Evolutionary conservation across 2,329 filamentous ascomycete genomes (phyloP).

Genomic region (Blumeria hordei): DNA sequence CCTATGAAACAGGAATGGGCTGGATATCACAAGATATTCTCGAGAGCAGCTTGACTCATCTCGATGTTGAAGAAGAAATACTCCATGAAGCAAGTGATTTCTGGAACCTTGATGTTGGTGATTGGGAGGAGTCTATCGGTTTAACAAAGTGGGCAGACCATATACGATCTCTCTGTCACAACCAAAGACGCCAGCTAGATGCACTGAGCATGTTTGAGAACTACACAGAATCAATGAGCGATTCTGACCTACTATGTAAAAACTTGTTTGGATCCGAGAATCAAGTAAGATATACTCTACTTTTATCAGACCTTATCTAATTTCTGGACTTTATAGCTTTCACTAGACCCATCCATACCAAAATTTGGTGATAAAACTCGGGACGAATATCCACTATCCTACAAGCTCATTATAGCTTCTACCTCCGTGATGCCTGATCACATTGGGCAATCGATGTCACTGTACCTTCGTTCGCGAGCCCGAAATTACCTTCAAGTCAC

Average conservation of each 20-base stretch:
- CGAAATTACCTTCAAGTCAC: constrained; percentile 11
- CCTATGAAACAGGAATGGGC: constrained; percentile 59
- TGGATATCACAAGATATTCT: constrained; percentile 40
- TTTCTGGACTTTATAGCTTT: constrained; percentile 4
- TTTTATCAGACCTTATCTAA: not conserved
- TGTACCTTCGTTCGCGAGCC: constrained; percentile 12
- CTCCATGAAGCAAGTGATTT: constrained; percentile 39
- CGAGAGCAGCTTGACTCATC: constrained; percentile 15
- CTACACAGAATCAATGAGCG: constrained; percentile 36
- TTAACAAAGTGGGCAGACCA: constrained; percentile 18
- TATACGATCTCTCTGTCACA: constrained; percentile 6
- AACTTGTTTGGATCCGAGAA: constrained; percentile 9
- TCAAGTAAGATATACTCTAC: constrained; percentile 6
- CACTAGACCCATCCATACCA: constrained; percentile 10
- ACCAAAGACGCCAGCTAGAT: constrained; percentile 10
- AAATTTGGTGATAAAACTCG: constrained; percentile 22
- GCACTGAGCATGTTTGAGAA: constrained; percentile 26
- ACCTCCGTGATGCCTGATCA: constrained; percentile 6
- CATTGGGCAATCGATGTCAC: constrained; percentile 8
- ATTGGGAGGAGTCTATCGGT: constrained; percentile 25
- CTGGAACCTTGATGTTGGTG: constrained; percentile 39
- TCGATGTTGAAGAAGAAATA: constrained; percentile 33
- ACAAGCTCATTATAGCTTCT: constrained; percentile 28
- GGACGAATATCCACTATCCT: constrained; percentile 27
- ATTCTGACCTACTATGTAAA: constrained; percentile 30